Conservation (phyloP, 345 rosid species). For the Iberis pinnata region DNA sequence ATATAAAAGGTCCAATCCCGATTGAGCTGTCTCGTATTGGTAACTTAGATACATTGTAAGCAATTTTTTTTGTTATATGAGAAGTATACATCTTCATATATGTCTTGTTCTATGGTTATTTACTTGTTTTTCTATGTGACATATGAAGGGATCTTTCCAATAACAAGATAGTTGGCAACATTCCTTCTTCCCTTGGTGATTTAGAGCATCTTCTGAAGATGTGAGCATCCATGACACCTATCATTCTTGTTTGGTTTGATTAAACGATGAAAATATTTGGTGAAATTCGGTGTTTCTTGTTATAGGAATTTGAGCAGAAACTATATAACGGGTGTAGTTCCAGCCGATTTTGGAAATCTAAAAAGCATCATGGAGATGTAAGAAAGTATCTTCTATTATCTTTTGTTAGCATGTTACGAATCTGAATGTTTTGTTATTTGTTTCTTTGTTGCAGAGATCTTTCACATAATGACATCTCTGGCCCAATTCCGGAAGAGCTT, state of each 20-base stretch:
- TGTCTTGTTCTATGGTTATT: conserved; percentile 2
- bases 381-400: conserved; percentile 22
- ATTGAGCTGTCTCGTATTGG: conserved; percentile 88
- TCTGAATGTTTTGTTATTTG: conserved; percentile 16
- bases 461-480: conserved; percentile 74
- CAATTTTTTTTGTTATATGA: conserved; percentile 1
- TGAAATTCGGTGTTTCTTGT: background rate
- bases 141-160: conserved; percentile 69
- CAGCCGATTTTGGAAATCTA: conserved; percentile 81
- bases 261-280: background rate
- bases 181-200: conserved; percentile 91
- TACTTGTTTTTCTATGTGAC: background rate
- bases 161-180: conserved; percentile 69
- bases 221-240: conserved; percentile 40
- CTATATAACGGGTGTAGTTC: conserved; percentile 56
- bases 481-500: conserved; percentile 74
- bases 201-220: conserved; percentile 91
- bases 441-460: conserved; percentile 56
- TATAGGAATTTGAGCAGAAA: conserved; percentile 82
- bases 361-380: conserved; percentile 91
- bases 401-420: background rate
- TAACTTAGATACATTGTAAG: conserved; percentile 89
- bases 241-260: background rate
- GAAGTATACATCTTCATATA: conserved; percentile 2
- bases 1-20: conserved; percentile 67